Base-by-base conservation (phyloP, 1,284 basidiomycete genomes). In the Ganoderma meredithae region DNA sequence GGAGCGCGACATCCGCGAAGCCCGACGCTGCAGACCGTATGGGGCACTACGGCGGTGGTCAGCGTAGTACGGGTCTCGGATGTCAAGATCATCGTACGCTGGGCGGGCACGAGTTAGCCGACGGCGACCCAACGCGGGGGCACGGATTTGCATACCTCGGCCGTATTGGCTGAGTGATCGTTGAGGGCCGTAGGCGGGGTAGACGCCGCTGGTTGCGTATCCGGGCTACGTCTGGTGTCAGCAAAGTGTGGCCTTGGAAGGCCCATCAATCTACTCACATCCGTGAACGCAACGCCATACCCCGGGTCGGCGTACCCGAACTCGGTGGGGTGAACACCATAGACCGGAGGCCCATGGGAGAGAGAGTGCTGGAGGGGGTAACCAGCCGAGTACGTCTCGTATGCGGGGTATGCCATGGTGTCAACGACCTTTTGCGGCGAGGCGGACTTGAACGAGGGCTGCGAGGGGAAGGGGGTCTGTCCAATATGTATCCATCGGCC, bases 1-100 rank as follows among this genome's bases (percentile, higher is more conserved):
- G 5, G 67, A 64, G 39, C 84, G 86, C 8, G 89, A 89, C 58
- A 88, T 79, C 17, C 84, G 84, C 22, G 89, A 89, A 71, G 86
- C 83, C 58, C 86, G 82, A 49, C 89, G 85, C 22, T 39, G 22
- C 58, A 60, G 25, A 3, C 58, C 58, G 27, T 60, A 60, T 27
- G 58, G 58, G 15, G 58, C 58, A 39, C 58, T 60, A 25, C 22
- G 15, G 66, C 83, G 82, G 65, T 84, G 83, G 56, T 74, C 76
- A 49, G 73, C 71, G 63, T 76, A 74, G 72, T 78, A 77, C 6
- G 71, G 67, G 60, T 73, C 70, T 62, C 72, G 40, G 22, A 80
- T 66, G 64, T 79, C 81, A 33, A 82, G 75, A 69, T 87, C 84
- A 64, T 87, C 86, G 76, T 85, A 86, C 39, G 84, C 86, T 85